Evolutionary conservation across 305 asterid genomes (phyloP), one percentile per base, ranked within the genome.

Genomic region (Fraxinus velutina): DNA sequence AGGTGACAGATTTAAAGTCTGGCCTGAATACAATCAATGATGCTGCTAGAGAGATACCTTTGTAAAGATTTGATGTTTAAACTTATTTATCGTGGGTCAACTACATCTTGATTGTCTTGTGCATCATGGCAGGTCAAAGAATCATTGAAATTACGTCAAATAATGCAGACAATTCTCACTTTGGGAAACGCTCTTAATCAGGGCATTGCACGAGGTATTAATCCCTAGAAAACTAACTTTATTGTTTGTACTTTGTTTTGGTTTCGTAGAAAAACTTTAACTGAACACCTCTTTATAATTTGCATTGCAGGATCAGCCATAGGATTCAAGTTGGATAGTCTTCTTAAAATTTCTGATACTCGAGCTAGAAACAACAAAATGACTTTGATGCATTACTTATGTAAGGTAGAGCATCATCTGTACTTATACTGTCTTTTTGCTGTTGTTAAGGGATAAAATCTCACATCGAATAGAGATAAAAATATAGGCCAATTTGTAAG

Each of bases 301-400:
- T 81, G 79, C 73, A 52, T 84, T 78, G 78, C 91, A 94, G 99
- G 98, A 85, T 91, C 99, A 83, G 99, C 99, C 76, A 93, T 95
- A 55, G 99, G 99, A 84, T 95, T 95, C 84, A 95, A 95, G 90
- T 88, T 95, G 92, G 99, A 95, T 85, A 95, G 99, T 84, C 97
- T 95, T 88, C 97, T 95, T 83, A 95, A 94, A 94, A 93, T 95
- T 82, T 95, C 99, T 60, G 99, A 95, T 87, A 95, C 99, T 80
- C 97, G 99, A 81, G 99, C 99, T 75, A 94, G 90, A 87, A 95
- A 95, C 91, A 95, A 92, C 90, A 95, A 92, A 86, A 95, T 94
- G 98, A 95, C 98, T 83, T 86, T 95, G 85, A 95, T 95, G 99
- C 97, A 95, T 86, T 95, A 95, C 89, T 92, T 95, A 9, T 94